Percentiles rank a stretch among this genome's conserved stretches.
phyloP scores from a whole-genome alignment of 208 protist species.

The Crithidia brevicula region DNA sequence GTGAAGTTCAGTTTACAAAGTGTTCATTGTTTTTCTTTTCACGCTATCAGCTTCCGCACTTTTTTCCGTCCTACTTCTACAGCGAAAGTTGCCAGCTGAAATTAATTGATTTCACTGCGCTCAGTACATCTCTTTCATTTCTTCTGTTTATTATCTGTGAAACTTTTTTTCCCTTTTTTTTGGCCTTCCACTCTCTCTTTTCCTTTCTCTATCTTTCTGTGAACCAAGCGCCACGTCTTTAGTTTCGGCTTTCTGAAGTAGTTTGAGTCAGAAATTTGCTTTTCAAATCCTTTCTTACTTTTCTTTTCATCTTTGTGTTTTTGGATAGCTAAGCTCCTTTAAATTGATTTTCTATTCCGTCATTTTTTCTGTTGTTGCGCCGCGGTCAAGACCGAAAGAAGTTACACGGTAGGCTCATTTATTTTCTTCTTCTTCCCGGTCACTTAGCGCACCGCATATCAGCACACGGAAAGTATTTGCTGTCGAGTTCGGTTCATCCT shows the following conservation, averaged over 20 bases:
- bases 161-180: constrained; percentile 2
- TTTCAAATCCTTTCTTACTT: not conserved
- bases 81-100: constrained; percentile 6
- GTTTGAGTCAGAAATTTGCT: not conserved
- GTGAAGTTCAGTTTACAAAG: not conserved
- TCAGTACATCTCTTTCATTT: constrained; percentile 11
- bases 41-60: constrained; percentile 11
- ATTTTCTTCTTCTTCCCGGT: not conserved
- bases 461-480: not conserved
- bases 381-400: not conserved
- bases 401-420: no score
- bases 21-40: constrained; percentile 3
- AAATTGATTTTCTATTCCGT: not conserved
- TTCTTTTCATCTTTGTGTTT: constrained; percentile 5
- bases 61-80: constrained; percentile 11
- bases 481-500: not conserved
- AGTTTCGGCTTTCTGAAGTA: not conserved
- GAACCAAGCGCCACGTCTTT: not conserved
- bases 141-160: constrained; percentile 1
- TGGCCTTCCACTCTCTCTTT: constrained; percentile 2
- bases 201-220: not conserved
- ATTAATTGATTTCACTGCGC: constrained; percentile 8
- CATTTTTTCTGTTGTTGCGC: constrained; percentile 2
- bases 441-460: not conserved
- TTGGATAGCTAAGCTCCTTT: constrained; percentile 2